Base-by-base conservation (phyloP, 352 stramenopile genomes). In the Globisporangium ultimum region DNA sequence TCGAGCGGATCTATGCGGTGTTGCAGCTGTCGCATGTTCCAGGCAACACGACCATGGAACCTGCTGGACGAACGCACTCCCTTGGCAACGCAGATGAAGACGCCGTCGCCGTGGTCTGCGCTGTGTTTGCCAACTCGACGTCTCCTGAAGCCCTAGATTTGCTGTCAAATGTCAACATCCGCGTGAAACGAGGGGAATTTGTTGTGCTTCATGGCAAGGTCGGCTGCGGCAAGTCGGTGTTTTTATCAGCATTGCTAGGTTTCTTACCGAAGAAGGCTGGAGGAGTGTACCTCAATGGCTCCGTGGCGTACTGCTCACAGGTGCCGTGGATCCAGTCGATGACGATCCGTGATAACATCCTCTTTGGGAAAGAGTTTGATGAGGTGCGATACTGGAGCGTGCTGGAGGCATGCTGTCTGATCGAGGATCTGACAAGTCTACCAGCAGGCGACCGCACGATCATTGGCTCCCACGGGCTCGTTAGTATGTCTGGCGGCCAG, bases 261-360 rank as follows among this genome's bases (percentile, higher is more conserved):
- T 53, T 87, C 28, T 64, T 86, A 13, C 68, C 77, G 10, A 76
- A 71, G 43, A 54, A 70, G 18, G 61, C 66, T 21, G 80, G 80
- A 14, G 61, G 67, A 3, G 66, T 75, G 54, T 66, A 61, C 18
- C 55, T 92, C 2, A 47, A 68, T 11, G 70, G 72, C 41, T 71
- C 61, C 17, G 53, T 89, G 11, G 79, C 78, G 9, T 98, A 97
- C 67, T 97, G 84, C 58, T 80, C 92, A 6, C 96, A 98, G 71
- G 83, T 87, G 17, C 83, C 96, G 28, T 98, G 97, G 81, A 97
- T 99, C 55, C 88, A 99, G 68, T 98, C 98, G 63, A 91, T 91
- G 32, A 97, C 87, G 20, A 74, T 99, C 3, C 81, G 87, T n/a
- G 90, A 98, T 22, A 99, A 99, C 71, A 97, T 99, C 59, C 65